Evolutionary conservation across 192 early-diverging fungal species (phyloP).

Genomic region (Powellomyces hirtus): DNA sequence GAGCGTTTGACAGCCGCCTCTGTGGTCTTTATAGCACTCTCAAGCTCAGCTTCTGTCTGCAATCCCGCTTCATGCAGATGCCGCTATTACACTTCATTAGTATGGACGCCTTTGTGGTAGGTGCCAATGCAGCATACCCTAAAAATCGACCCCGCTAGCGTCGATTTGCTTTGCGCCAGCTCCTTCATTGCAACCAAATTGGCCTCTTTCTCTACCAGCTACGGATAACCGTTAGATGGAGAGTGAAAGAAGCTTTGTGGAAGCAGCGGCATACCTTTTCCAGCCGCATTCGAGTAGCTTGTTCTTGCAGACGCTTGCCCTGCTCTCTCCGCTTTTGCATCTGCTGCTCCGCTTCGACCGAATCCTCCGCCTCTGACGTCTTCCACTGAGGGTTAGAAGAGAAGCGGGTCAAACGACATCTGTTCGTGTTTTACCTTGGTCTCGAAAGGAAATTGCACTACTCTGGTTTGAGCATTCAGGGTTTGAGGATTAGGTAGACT

Average conservation of each 20-base stretch:
- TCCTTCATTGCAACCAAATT: conserved; percentile 64
- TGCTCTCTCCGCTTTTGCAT: conserved; percentile 25
- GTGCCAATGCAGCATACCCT: conserved; percentile 15
- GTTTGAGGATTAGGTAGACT: conserved; percentile 54
- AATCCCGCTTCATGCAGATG: conserved; percentile 59
- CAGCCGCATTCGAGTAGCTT: conserved; percentile 74
- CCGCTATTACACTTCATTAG: background rate
- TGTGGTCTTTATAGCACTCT: conserved; percentile 66
- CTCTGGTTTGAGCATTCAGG: conserved; percentile 62
- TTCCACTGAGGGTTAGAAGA: background rate
- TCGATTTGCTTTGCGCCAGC: background rate
- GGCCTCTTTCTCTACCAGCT: conserved; percentile 65
- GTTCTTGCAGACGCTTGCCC: conserved; percentile 71
- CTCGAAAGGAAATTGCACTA: conserved; percentile 77
- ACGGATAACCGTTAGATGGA: background rate
- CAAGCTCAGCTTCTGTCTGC: conserved; percentile 68
- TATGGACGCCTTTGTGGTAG: background rate
- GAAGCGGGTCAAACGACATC: too few relatives aligned
- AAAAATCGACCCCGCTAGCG: background rate
- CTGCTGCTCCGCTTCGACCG: conserved; percentile 17
- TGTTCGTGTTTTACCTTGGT: background rate
- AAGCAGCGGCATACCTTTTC: conserved; percentile 61
- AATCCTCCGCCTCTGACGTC: background rate
- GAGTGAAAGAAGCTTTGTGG: background rate
- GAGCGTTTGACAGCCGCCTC: conserved; percentile 68